Base-by-base conservation (phyloP, 73 alveolate genomes). In the Paramecium tetraurelia region DNA sequence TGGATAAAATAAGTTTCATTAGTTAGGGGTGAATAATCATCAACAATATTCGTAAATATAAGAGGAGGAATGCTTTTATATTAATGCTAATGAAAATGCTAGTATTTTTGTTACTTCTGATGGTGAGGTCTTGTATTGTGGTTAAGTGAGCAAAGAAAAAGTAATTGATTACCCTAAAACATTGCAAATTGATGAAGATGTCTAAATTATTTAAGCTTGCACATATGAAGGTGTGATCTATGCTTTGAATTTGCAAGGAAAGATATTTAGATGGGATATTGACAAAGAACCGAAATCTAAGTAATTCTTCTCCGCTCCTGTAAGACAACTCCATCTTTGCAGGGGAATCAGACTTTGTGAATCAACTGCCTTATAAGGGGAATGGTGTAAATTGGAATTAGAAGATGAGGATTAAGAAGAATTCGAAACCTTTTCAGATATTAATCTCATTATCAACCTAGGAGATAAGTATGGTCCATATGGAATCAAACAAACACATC, bases 401-500 rank as follows among this genome's bases (percentile, higher is more conserved):
- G 76, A 44, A 20, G 21, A n/a, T 8, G 75, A 80, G 4, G 70
- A 36, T 24, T 8, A 31, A 22, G 31, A 40, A 14, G 27, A 59
- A 31, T 46, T 31, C 24, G 90, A 80, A 80, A 63, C 84, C 24
- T 63, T 63, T 63, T 14, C 44, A 31, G 46, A 80, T 0, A 44
- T 80, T 9, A 43, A 80, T 14, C 41, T 80, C 2, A 80, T 46
- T 20, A 12, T 80, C 27, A 80, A 80, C 46, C n/a, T 80, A 7
- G 90, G 76, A 22, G 90, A 80, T 80, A 22, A 80, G 46, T 80
- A 31, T 44, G 90, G 76, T 7, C 90, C 90, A 6, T 80, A 80
- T 21, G 90, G 90, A 22, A 31, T 80, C 12, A 80, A 76, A 63
- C 46, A 80, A 44, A 31, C 43, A n/a, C 90, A 80, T 44, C 90